Evolutionary conservation across 768 basidiomycete species (phyloP).

Genomic region (Lanmaoa rubissima): DNA sequence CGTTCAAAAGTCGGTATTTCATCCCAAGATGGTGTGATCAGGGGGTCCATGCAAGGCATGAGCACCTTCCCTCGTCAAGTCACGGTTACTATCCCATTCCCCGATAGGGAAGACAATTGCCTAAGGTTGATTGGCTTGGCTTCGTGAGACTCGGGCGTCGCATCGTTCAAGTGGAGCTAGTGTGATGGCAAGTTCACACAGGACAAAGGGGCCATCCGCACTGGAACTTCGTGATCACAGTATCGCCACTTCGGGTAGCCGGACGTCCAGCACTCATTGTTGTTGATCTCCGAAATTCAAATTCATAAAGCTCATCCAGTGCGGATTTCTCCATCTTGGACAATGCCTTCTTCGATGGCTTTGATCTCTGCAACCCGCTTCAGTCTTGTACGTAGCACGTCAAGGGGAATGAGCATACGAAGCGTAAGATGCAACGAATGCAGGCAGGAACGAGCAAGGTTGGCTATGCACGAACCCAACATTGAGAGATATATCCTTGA

Average conservation of each 20-base stretch:
- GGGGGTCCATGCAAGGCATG: neutral
- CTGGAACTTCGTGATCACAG: neutral
- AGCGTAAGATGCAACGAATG: slow-evolving; percentile 32
- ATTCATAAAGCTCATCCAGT: neutral
- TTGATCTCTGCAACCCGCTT: slow-evolving; percentile 26
- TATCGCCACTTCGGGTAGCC: neutral
- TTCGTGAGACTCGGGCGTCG: neutral
- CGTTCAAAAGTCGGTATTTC: neutral
- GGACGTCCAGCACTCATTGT: neutral
- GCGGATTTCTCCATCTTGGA: slow-evolving; percentile 13
- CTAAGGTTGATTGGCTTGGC: neutral
- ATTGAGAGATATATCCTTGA: neutral
- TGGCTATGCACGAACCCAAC: slow-evolving; percentile 12
- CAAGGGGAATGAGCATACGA: slow-evolving; percentile 14
- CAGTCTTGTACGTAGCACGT: neutral
- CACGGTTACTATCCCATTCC: too few relatives aligned
- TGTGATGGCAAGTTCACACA: neutral
- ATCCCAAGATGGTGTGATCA: neutral
- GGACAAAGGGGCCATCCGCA: neutral
- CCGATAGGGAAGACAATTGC: neutral
- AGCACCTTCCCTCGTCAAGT: neutral
- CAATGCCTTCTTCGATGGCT: slow-evolving; percentile 28
- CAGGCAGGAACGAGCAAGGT: slow-evolving; percentile 21
- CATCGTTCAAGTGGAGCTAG: neutral
- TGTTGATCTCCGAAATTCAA: neutral